Percentiles rank a stretch among this genome's conserved stretches.
These are phyloP conservation scores for Tremella yokohamensis DNA, from an alignment of 768 basidiomycete genomes.

Conservation along the genomic window DNA sequence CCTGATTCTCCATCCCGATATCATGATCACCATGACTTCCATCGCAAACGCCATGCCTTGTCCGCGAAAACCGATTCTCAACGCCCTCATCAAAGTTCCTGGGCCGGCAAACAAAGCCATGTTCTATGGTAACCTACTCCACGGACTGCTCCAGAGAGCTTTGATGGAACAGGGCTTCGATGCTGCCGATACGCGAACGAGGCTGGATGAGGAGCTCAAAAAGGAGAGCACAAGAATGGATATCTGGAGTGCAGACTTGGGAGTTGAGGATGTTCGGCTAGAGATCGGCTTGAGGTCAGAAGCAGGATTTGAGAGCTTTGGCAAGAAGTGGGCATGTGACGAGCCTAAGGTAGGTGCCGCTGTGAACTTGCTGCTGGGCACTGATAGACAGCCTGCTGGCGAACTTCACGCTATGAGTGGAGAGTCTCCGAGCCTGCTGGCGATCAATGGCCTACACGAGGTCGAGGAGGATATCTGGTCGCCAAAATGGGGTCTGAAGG, in stretches of 20 bases:
- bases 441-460: constrained; percentile 72
- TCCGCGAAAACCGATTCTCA: constrained; percentile 76
- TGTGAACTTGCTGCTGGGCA: constrained; percentile 11
- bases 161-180: constrained; percentile 53
- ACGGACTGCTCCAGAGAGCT: constrained; percentile 83
- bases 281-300: constrained; percentile 49
- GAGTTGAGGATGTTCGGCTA: constrained; percentile 45
- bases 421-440: constrained; percentile 57
- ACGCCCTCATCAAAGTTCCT: constrained; percentile 55
- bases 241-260: constrained; percentile 48
- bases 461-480: constrained; percentile 98
- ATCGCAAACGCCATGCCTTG: constrained; percentile 81
- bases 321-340: constrained; percentile 59
- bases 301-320: constrained; percentile 47
- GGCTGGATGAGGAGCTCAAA: constrained; percentile 39
- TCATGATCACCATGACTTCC: constrained; percentile 83
- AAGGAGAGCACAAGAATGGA: constrained; percentile 44
- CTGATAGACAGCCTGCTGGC: constrained; percentile 58
- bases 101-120: constrained; percentile 54
- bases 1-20: constrained; percentile 85
- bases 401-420: constrained; percentile 65
- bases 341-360: constrained; percentile 59
- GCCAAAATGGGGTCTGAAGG: constrained; percentile 88
- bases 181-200: constrained; percentile 23
- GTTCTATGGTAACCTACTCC: constrained; percentile 89